phyloP scores from a whole-genome alignment of 139 green algal genomes.

The Raphidocelis subcapitata region DNA sequence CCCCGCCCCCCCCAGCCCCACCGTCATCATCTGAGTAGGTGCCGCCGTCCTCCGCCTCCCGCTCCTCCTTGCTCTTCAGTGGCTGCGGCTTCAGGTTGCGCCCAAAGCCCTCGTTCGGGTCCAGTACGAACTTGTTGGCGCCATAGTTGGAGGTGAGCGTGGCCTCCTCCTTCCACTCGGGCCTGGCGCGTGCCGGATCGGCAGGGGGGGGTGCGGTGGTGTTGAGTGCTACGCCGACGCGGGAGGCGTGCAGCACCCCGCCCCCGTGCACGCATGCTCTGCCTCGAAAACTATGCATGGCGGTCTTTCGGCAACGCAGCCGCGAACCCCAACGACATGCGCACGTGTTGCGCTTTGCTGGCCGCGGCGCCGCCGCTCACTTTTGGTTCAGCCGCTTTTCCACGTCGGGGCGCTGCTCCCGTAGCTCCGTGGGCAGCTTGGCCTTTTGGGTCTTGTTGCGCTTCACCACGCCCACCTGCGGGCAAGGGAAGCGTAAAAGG shows the following conservation, averaged over 20 bases:
- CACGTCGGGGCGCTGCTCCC: conserved; percentile 12
- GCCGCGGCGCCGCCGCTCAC: conserved; percentile 5
- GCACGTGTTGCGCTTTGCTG: too few species aligned
- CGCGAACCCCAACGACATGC: not conserved
- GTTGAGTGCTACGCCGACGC: too few species aligned
- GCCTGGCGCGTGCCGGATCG: conserved; percentile 24
- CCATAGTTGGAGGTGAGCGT: conserved; percentile 44
- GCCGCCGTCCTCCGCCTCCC: conserved; percentile 31
- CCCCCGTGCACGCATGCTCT: too few species aligned
- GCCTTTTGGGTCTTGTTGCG: conserved; percentile 35
- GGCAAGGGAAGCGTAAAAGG: not conserved
- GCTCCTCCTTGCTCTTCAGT: conserved; percentile 35
- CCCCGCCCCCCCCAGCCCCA: conserved; percentile 23
- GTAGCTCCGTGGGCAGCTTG: conserved; percentile 27
- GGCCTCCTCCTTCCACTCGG: conserved; percentile 33
- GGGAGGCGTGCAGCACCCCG: too few species aligned
- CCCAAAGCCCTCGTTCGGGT: conserved; percentile 47
- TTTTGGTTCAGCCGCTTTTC: conserved; percentile 18
- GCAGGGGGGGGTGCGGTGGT: not conserved
- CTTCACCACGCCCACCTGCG: conserved; percentile 24
- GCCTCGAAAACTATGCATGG: too few species aligned
- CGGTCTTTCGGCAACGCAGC: too few species aligned
- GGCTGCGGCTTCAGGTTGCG: conserved; percentile 19
- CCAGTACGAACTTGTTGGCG: conserved; percentile 41
- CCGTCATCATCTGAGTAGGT: conserved; percentile 55